These are phyloP conservation scores for Golubevia sp. DNA, from an alignment of 1,284 basidiomycete species.

Conservation along the genomic window DNA sequence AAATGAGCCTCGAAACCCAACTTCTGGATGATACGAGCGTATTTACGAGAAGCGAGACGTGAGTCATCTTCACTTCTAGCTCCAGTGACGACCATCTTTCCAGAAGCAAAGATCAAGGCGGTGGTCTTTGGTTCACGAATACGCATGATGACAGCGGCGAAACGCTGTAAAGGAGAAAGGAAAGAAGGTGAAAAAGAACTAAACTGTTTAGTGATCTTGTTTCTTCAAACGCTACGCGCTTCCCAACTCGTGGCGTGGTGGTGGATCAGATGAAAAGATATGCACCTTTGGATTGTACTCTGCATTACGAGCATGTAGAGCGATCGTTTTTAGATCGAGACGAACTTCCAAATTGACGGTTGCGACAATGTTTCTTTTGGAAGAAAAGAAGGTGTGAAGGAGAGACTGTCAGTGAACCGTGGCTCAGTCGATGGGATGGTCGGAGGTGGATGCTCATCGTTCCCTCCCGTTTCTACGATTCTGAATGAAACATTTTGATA, in stretches of 20 bases:
- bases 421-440: not conserved
- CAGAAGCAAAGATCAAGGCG: constrained; percentile 60
- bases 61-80: constrained; percentile 60
- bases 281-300: constrained; percentile 60
- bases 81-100: constrained; percentile 61
- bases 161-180: constrained; percentile 28
- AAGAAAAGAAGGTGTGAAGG: not conserved
- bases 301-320: constrained; percentile 58
- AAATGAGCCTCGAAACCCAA: constrained; percentile 61
- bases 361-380: constrained; percentile 49
- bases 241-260: no score
- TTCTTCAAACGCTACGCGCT: not conserved
- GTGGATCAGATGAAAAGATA: no score
- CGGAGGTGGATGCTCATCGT: no score
- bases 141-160: constrained; percentile 61
- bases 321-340: constrained; percentile 59
- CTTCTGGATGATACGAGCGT: constrained; percentile 61
- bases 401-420: not conserved
- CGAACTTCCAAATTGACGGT: constrained; percentile 60
- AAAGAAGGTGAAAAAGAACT: not conserved
- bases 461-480: no score
- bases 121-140: constrained; percentile 61
- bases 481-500: constrained; percentile 15
- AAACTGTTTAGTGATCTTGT: not conserved
- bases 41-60: constrained; percentile 57